Conservation (phyloP, 495 filamentous ascomycete genomes). For the Bathelium albidoporum region DNA sequence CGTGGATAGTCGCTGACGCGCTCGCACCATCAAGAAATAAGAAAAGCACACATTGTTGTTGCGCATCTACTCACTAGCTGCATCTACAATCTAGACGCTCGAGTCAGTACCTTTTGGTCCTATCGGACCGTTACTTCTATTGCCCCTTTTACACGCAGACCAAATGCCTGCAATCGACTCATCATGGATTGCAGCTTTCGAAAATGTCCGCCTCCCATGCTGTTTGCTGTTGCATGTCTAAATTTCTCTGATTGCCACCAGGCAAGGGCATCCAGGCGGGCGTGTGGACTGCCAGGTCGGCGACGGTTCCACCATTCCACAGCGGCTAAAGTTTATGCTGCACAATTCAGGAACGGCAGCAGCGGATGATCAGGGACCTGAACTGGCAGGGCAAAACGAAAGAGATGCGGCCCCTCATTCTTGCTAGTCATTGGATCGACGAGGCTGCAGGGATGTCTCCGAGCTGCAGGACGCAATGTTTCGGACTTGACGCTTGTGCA, state of each 20-base stretch:
- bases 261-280: not conserved
- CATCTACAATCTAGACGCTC: not conserved
- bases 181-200: not conserved
- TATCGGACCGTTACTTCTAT: not conserved
- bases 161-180: not conserved
- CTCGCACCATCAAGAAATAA: not conserved
- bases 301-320: not conserved
- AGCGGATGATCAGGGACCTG: not conserved
- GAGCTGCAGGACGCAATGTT: not conserved
- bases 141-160: not conserved
- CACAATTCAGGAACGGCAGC: slow-evolving; percentile 3
- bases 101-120: not conserved
- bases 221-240: not conserved
- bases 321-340: not conserved
- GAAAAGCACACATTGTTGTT: not conserved
- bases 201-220: not conserved
- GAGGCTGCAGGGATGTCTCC: not conserved
- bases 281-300: not conserved
- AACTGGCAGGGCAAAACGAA: not conserved
- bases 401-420: not conserved
- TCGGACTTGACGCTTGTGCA: slow-evolving; percentile 4
- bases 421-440: not conserved
- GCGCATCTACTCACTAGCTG: not conserved
- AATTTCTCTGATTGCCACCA: not conserved
- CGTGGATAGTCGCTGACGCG: not conserved